These are phyloP conservation scores for Microsporum audouinii DNA, from an alignment of 2,329 filamentous ascomycete species.

Conservation along the genomic window DNA sequence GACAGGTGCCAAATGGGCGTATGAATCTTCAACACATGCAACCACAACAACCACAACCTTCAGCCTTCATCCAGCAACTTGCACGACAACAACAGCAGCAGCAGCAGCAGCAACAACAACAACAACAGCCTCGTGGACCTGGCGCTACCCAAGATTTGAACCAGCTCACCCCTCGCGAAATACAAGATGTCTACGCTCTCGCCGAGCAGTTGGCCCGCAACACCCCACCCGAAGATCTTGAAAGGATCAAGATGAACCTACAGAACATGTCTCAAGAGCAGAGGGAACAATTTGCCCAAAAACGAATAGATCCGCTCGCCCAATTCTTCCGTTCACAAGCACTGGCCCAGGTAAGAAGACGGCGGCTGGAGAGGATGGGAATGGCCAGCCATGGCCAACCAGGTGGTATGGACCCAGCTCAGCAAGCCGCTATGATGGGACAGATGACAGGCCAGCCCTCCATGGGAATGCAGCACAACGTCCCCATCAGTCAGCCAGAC, in stretches of 20 bases:
- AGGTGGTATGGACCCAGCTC: conserved; percentile 17
- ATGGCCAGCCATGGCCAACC: conserved; percentile 22
- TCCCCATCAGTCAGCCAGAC: conserved; percentile 23
- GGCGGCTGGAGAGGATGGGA: conserved; percentile 21
- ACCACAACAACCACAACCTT: conserved; percentile 18
- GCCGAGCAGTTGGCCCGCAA: conserved; percentile 38
- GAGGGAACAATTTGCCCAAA: conserved; percentile 34
- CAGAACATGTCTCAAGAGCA: conserved; percentile 38
- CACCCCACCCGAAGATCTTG: conserved; percentile 34
- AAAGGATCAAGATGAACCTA: conserved; percentile 40
- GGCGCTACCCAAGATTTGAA: conserved; percentile 21
- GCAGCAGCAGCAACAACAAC: conserved; percentile 3
- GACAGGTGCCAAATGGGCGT: background rate
- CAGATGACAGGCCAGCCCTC: conserved; percentile 1
- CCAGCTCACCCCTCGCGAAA: conserved; percentile 21
- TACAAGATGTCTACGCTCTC: conserved; percentile 28
- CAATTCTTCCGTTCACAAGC: conserved; percentile 42
- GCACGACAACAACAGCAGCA: background rate
- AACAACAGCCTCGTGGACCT: conserved; percentile 4
- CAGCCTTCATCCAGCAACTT: background rate
- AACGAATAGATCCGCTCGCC: conserved; percentile 40
- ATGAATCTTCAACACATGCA: conserved; percentile 13
- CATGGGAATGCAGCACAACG: conserved; percentile 20
- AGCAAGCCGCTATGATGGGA: conserved; percentile 27
- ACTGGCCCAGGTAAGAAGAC: conserved; percentile 30